These are phyloP conservation scores for Candida khao-thaluensis DNA, from an alignment of 805 yeast species.

Conservation along the genomic window DNA sequence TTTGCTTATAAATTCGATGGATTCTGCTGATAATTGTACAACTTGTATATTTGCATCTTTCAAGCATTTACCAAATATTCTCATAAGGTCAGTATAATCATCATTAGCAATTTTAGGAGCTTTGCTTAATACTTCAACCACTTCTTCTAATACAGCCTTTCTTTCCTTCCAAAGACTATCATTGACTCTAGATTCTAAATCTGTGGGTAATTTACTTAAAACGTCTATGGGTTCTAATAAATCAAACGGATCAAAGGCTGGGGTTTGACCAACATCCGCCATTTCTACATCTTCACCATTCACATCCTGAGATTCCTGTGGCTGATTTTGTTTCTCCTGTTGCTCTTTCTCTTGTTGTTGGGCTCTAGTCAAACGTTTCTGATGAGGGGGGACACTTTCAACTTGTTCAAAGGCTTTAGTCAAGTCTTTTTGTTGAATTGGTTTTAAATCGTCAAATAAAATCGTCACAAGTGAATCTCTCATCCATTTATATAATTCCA, in stretches of 20 bases:
- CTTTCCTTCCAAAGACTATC: constrained; percentile 90
- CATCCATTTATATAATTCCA: constrained; percentile 71
- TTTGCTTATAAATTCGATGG: constrained; percentile 56
- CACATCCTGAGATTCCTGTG: constrained; percentile 16
- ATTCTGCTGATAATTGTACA: constrained; percentile 73
- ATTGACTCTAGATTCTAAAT: constrained; percentile 51
- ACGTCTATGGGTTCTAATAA: constrained; percentile 70
- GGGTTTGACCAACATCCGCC: constrained; percentile 19
- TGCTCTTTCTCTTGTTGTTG: constrained; percentile 30
- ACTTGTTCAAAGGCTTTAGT: constrained; percentile 62
- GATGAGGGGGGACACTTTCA: constrained; percentile 41
- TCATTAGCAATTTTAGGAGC: constrained; percentile 52
- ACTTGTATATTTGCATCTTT: constrained; percentile 90
- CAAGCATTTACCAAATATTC: constrained; percentile 64
- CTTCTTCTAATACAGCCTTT: constrained; percentile 76
- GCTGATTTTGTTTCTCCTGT: constrained; percentile 1
- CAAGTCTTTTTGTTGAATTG: constrained; percentile 87
- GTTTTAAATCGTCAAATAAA: constrained; percentile 72
- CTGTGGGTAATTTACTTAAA: constrained; percentile 61
- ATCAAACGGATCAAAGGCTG: constrained; percentile 62
- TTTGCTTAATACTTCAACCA: constrained; percentile 46
- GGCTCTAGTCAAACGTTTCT: constrained; percentile 51
- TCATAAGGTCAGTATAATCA: constrained; percentile 66
- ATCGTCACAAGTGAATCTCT: constrained; percentile 60
- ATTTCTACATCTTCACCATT: constrained; percentile 28